Base-by-base conservation (phyloP, 306 rosid genomes). In the Prunus armeniaca region DNA sequence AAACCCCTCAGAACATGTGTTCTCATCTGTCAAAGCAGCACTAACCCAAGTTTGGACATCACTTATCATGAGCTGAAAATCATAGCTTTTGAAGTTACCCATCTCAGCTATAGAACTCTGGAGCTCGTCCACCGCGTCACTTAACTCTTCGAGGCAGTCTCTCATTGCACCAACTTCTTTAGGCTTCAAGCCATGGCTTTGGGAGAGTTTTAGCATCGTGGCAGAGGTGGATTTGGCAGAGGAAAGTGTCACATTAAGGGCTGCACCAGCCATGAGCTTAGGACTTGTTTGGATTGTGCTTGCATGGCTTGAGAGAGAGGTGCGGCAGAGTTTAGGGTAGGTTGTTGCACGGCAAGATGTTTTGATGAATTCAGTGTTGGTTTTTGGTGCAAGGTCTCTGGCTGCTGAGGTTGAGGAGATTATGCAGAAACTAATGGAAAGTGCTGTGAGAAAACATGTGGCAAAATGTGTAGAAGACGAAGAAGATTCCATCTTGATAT, bases 41-140 rank as follows among this genome's bases (percentile, higher is more conserved):
- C 93, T 90, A 22, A 90, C 90, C 97, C 97, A 88, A 2, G 96
- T 92, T 65, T 92, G 91, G 1, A 89, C 82, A 41, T 92, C 93
- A 57, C 60, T 83, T 71, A 88, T 89, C 13, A 80, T 80, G 5
- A 79, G 0, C 68, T 76, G 69, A 72, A 86, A 91, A 28, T 82
- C 76, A 0, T 82, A 75, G 1, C 45, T 50, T 46, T 54, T 79
- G 0, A 38, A 74, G 75, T n/a, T 74, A 46, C 75, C 30, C 96
- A 94, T 86, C 74, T 90, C 95, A 0, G 25, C 65, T 1, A 94
- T 84, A 2, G 95, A 91, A 66, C 50, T 82, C 18, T 73, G 22
- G 0, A 94, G 86, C 64, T 84, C 86, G 24, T 90, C 87, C 20
- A 94, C 88, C 0, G 98, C 65, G 51, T 89, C 91, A 1, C 86